Evolutionary conservation across 1,284 basidiomycete genomes (phyloP).

Genomic region (Mycosarcoma maydis): DNA sequence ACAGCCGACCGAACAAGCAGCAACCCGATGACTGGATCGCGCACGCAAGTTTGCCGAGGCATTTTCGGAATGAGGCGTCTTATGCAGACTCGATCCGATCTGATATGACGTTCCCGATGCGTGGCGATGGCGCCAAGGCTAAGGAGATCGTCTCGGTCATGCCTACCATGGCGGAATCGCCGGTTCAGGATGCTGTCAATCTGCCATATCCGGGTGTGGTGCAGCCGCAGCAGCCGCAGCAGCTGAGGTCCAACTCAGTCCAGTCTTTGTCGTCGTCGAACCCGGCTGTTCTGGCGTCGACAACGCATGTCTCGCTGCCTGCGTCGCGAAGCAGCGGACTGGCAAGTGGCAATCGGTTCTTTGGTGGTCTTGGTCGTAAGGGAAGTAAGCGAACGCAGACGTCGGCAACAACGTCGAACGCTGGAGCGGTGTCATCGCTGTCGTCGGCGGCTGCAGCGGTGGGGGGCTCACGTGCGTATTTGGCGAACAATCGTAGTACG

Average conservation of each 20-base stretch:
- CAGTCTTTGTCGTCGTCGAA: constrained; percentile 26
- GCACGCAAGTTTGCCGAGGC: constrained; percentile 19
- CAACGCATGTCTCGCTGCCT: constrained; percentile 7
- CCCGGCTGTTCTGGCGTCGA: background rate
- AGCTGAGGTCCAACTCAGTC: constrained; percentile 27
- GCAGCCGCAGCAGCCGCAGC: constrained; percentile 15
- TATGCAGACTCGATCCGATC: constrained; percentile 57
- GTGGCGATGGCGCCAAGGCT: constrained; percentile 59
- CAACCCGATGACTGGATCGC: constrained; percentile 16
- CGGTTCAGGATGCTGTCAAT: constrained; percentile 25
- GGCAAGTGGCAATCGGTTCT: constrained; percentile 36
- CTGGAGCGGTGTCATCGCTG: background rate
- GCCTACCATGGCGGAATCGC: constrained; percentile 46
- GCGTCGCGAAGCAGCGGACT: constrained; percentile 9
- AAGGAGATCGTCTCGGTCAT: constrained; percentile 52
- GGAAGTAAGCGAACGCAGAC: constrained; percentile 28
- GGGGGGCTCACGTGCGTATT: constrained; percentile 27
- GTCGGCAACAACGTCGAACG: constrained; percentile 4
- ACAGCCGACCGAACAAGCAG: constrained; percentile 8
- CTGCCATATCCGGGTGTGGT: constrained; percentile 53
- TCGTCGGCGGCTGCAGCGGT: constrained; percentile 16
- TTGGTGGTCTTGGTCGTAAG: constrained; percentile 39
- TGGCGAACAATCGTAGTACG: constrained; percentile 24
- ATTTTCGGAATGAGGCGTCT: constrained; percentile 41
- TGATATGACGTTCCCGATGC: constrained; percentile 61